Evolutionary conservation across 2,329 filamentous ascomycete species (phyloP), one percentile per base, ranked within the genome.

Genomic region (Cytospora mali): DNA sequence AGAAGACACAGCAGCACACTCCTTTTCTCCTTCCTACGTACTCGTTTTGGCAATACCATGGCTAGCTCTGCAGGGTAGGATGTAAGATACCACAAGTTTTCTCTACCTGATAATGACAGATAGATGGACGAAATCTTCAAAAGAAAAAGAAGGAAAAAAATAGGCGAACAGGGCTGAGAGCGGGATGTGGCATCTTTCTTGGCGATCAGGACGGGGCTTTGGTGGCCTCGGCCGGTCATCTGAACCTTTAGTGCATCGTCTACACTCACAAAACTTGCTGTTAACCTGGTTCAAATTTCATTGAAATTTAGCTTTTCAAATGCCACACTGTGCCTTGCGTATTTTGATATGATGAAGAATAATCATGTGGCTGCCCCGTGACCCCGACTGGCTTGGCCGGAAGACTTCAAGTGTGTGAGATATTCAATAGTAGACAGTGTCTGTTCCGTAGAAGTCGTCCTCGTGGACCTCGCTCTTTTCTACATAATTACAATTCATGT

Each of bases 1-100:
- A 54, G 50, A 14, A 23, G 18, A 23, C 18, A 39, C 27, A 6
- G 35, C n/a, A 4, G 27, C 23, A 80, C 16, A 71, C 68, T 55
- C 31, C 23, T 23, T 49, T 13, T 9, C 50, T 25, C 21, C 14
- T 55, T 51, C 14, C 18, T 50, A 51, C 29, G 10, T 25, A 46
- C 59, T 53, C 52, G 25, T 27, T 18, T 28, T 29, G 9, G 14
- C n/a, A 33, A 28, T 6, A 3, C 14, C 18, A 11, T 11, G 57
- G 21, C n/a, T 16, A 10, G 16, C 25, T 42, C n/a, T n/a, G n/a
- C n/a, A n/a, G n/a, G n/a, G n/a, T n/a, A n/a, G 31, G 60, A 25
- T 55, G 52, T 51, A 25, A 50, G n/a, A 57, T 65, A 57, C 50
- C 52, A 52, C 50, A 27, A 39, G n/a, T 35, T 33, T 31, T 31